Evolutionary conservation across 163 green algal species (phyloP).

Genomic region (Chloromonas sp.): DNA sequence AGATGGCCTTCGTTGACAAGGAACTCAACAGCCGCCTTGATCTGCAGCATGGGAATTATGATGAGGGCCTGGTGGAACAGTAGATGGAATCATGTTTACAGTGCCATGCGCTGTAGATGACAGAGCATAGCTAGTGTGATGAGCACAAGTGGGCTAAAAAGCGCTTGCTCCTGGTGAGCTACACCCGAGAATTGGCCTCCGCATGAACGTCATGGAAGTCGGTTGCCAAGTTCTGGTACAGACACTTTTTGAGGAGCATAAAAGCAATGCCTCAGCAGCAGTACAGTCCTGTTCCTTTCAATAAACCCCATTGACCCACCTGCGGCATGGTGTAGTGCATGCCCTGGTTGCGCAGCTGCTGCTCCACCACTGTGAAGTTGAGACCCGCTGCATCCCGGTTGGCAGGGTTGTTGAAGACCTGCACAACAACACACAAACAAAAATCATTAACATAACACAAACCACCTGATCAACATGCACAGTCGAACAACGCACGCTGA

Average conservation of each 20-base stretch:
- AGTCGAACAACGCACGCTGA: too few relatives aligned
- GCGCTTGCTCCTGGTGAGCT: not conserved
- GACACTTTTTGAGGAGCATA: not conserved
- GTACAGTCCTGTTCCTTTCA: not conserved
- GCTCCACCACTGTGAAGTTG: not conserved
- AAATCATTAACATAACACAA: too few relatives aligned
- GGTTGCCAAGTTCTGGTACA: not conserved
- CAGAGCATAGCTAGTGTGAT: not conserved
- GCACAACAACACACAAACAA: too few relatives aligned
- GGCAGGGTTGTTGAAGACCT: too few relatives aligned
- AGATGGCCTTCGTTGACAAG: not conserved
- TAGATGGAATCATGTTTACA: not conserved
- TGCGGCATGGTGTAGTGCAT: not conserved
- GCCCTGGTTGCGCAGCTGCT: not conserved
- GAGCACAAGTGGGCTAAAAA: not conserved
- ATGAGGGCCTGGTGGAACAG: not conserved
- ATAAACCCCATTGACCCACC: not conserved
- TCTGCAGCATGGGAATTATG: not conserved
- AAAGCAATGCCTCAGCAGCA: not conserved
- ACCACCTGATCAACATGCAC: too few relatives aligned
- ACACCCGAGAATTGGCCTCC: too few relatives aligned
- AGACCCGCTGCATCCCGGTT: too few relatives aligned
- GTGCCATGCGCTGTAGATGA: not conserved
- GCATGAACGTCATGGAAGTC: too few relatives aligned
- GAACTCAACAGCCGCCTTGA: not conserved